Evolutionary conservation across 345 rosid genomes (phyloP), one percentile per base, ranked within the genome.

Genomic region (Populus simonii): DNA sequence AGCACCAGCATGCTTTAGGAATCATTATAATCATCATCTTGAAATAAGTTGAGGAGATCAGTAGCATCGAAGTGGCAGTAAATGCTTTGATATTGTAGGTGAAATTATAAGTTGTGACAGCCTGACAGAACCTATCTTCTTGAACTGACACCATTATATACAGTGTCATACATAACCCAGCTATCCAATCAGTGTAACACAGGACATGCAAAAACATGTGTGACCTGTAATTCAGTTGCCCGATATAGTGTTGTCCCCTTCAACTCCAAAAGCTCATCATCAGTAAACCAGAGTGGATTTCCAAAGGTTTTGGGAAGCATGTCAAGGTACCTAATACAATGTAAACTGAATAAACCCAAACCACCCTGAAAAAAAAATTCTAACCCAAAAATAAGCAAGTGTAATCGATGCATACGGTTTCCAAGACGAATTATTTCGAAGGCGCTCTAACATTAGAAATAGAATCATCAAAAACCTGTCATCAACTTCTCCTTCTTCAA

Each of bases 201-300:
- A 12, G 25, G 75, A 35, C 12, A 29, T 22, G 31, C 9, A 43
- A n/a, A 23, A 18, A 65, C 12, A 66, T 39, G 70, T 53, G 55
- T 55, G 65, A 89, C 98, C 99, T 90, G 97, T 86, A 94, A 83
- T 72, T 88, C 84, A 67, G 97, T 87, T 6, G 97, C 99, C 8
- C 86, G 92, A 79, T 87, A 82, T 81, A 94, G 87, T 29, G 94
- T 80, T 9, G 99, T 92, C 33, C 98, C 99, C 74, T 84, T 88
- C 23, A 94, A 89, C 88, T 90, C 93, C 72, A 80, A 77, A 68
- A 93, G 83, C 83, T 94, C 99, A 78, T 89, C 92, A 76, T 89
- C 90, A 2, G 87, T 87, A 85, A 93, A 93, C 98, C 98, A 94
- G 75, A 94, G 89, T 41, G 99, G 93, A 83, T 91, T 92, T 76